phyloP scores from a whole-genome alignment of 2,329 filamentous ascomycete species.

The Trichoderma sp. region DNA sequence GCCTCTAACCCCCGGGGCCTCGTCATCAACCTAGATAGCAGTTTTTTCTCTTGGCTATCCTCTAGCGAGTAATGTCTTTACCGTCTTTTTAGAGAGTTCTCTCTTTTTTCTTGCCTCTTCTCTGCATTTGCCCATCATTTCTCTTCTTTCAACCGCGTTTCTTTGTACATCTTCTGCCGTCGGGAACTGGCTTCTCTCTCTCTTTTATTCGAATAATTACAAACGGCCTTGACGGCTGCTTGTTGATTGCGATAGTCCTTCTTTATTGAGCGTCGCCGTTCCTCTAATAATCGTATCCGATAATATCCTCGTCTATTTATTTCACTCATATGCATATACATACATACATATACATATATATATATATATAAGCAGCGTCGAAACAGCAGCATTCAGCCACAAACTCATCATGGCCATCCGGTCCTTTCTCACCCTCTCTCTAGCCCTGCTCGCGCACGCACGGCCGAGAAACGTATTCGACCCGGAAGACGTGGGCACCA shows the following conservation, averaged over 20 bases:
- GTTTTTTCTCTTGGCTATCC: neutral
- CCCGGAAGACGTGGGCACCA: slow-evolving; percentile 14
- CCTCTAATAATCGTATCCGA: neutral
- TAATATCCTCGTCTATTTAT: slow-evolving; percentile 1
- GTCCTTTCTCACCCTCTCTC: slow-evolving; percentile 21
- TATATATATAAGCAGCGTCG: neutral
- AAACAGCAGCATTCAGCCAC: neutral
- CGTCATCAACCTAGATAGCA: slow-evolving; percentile 6
- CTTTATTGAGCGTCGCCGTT: neutral
- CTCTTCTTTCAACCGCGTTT: neutral
- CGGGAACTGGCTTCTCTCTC: slow-evolving; percentile 18
- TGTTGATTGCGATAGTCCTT: slow-evolving; percentile 9
- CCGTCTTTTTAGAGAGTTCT: neutral
- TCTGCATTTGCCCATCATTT: neutral
- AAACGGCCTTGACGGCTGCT: slow-evolving; percentile 13
- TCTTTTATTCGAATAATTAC: neutral
- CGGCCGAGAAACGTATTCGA: slow-evolving; percentile 26
- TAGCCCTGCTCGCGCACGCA: slow-evolving; percentile 21
- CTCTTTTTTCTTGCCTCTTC: neutral
- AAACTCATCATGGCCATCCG: slow-evolving; percentile 21
- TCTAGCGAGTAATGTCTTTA: slow-evolving; percentile 5
- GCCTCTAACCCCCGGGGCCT: slow-evolving; percentile 11
- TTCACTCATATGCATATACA: neutral
- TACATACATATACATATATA: neutral
- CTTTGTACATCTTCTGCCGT: neutral